Conservation (phyloP, 1,284 basidiomycete species). For the Polyporus tsugae region DNA sequence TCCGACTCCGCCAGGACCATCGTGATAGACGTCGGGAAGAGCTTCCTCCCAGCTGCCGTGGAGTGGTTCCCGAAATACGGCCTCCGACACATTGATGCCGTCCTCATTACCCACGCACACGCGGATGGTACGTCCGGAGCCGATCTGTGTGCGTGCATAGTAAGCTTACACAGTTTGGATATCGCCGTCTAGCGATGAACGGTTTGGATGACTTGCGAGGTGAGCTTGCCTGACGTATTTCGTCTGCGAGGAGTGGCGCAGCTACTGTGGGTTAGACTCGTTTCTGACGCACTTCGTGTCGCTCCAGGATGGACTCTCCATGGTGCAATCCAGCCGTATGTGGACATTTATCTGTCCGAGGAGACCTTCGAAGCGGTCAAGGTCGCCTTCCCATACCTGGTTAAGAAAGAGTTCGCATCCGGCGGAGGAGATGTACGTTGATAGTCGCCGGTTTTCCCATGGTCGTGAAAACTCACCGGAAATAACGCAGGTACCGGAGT, state of each 20-base stretch:
- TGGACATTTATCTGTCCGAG: slow-evolving; percentile 77
- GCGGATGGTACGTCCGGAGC: slow-evolving; percentile 66
- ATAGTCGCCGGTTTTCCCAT: slow-evolving; percentile 15
- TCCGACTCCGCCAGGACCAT: slow-evolving; percentile 57
- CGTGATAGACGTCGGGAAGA: slow-evolving; percentile 85
- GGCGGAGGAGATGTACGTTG: slow-evolving; percentile 78
- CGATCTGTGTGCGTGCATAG: not conserved
- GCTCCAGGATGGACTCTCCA: slow-evolving; percentile 76
- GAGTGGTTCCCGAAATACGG: slow-evolving; percentile 85
- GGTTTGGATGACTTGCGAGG: slow-evolving; percentile 85
- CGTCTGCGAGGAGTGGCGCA: not conserved
- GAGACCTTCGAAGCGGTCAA: slow-evolving; percentile 72
- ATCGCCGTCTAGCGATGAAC: slow-evolving; percentile 68
- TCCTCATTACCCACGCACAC: slow-evolving; percentile 83
- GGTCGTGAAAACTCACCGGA: slow-evolving; percentile 9
- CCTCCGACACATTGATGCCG: slow-evolving; percentile 77
- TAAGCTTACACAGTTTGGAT: slow-evolving; percentile 19
- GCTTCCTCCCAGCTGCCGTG: slow-evolving; percentile 76
- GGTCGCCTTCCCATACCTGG: slow-evolving; percentile 79
- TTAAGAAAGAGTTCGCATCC: slow-evolving; percentile 76
- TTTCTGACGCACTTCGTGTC: slow-evolving; percentile 10
- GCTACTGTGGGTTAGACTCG: not conserved
- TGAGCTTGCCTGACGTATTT: slow-evolving; percentile 39
- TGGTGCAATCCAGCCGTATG: slow-evolving; percentile 69
- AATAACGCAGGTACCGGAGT: slow-evolving; percentile 69